Conservation (phyloP, 768 basidiomycete species). For the Coprinopsis sp. region DNA sequence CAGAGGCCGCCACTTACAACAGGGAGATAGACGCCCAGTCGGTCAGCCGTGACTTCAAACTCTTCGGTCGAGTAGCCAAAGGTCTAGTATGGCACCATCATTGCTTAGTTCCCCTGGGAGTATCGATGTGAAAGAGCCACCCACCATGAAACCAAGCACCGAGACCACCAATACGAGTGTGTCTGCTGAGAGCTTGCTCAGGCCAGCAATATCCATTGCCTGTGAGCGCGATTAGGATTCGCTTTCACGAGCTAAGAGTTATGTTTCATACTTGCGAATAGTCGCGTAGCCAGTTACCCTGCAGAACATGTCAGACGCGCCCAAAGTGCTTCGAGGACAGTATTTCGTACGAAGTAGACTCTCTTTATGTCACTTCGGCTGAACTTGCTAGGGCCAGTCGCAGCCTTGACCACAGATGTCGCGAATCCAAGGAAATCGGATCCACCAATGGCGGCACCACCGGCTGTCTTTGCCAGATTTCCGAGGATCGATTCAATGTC, state of each 20-base stretch:
- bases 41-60: constrained; percentile 68
- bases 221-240: constrained; percentile 18
- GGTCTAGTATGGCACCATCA: constrained; percentile 42
- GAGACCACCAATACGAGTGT: constrained; percentile 58
- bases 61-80: constrained; percentile 62
- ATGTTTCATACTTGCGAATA: constrained; percentile 55
- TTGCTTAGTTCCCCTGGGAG: too few relatives aligned
- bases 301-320: neutral
- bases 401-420: constrained; percentile 38
- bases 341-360: constrained; percentile 56
- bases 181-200: constrained; percentile 60
- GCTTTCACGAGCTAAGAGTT: neutral
- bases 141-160: constrained; percentile 54
- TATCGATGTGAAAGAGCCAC: constrained; percentile 1
- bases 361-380: constrained; percentile 60
- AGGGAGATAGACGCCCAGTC: constrained; percentile 74
- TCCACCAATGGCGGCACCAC: constrained; percentile 36
- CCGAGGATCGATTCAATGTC: constrained; percentile 70
- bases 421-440: constrained; percentile 51
- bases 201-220: constrained; percentile 69
- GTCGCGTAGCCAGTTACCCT: constrained; percentile 71
- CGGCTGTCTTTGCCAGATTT: constrained; percentile 52
- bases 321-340: neutral
- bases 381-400: constrained; percentile 54
- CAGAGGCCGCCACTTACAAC: too few relatives aligned